Evolutionary conservation across 331 rosid genomes (phyloP).

Genomic region (Malus hybrid): DNA sequence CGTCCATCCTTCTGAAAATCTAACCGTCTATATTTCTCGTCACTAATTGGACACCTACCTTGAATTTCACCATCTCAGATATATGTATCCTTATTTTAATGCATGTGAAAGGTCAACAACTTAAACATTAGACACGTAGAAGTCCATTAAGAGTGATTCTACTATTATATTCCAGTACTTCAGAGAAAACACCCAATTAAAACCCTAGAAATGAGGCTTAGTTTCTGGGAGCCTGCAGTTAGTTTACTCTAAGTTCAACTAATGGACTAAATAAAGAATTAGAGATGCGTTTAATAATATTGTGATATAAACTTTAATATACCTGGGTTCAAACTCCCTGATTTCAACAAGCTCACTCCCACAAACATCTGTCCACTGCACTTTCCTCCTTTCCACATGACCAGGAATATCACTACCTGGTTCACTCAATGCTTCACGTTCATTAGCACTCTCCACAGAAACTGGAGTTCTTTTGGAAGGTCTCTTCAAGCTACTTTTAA

Average conservation of each 20-base stretch:
- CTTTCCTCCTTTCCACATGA: slow-evolving; percentile 64
- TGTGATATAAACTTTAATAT: slow-evolving; percentile 7
- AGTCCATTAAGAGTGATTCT: neutral
- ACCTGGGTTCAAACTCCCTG: slow-evolving; percentile 98
- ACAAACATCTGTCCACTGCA: slow-evolving; percentile 92
- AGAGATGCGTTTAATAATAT: neutral
- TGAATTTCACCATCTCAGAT: neutral
- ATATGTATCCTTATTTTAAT: neutral
- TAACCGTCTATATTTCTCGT: neutral
- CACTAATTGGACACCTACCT: neutral
- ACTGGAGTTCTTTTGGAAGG: slow-evolving; percentile 30
- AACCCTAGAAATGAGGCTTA: neutral
- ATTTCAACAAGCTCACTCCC: slow-evolving; percentile 84
- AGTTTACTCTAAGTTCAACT: neutral
- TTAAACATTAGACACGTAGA: neutral
- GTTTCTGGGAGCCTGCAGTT: neutral
- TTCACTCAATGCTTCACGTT: slow-evolving; percentile 34
- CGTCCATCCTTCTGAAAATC: neutral
- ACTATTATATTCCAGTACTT: neutral
- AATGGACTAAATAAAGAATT: neutral
- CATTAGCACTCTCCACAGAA: slow-evolving; percentile 42
- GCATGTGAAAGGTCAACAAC: neutral
- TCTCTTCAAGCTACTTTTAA: slow-evolving; percentile 84
- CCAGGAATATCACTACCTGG: slow-evolving; percentile 31
- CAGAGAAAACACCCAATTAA: neutral